Percentiles rank a stretch among this genome's conserved stretches.
phyloP scores from a whole-genome alignment of 2,329 filamentous ascomycete genomes.

The Sporothrix phasma region DNA sequence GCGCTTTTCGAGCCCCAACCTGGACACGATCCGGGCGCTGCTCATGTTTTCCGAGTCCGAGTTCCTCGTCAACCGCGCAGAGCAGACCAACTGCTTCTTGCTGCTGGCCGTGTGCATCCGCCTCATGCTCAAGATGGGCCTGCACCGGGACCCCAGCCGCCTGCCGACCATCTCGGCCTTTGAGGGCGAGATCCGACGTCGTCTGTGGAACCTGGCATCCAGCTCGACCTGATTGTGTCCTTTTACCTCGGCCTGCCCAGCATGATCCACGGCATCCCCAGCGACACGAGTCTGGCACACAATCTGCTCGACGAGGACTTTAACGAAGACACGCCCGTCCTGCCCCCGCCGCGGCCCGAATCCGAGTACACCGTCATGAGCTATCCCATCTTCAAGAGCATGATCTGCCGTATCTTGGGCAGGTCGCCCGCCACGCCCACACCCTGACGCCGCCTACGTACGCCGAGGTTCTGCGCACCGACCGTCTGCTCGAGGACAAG shows the following conservation, averaged over 20 bases:
- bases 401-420: slow-evolving; percentile 39
- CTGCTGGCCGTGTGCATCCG: slow-evolving; percentile 41
- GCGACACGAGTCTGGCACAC: slow-evolving; percentile 49
- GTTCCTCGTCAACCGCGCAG: slow-evolving; percentile 41
- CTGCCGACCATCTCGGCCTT: slow-evolving; percentile 41
- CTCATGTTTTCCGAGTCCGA: slow-evolving; percentile 44
- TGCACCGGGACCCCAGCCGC: slow-evolving; percentile 46
- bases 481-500: slow-evolving; percentile 34
- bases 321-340: slow-evolving; percentile 39
- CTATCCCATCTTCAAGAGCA: slow-evolving; percentile 44
- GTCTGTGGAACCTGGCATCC: slow-evolving; percentile 44
- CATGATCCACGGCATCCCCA: slow-evolving; percentile 54
- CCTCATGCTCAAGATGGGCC: slow-evolving; percentile 48
- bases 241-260: slow-evolving; percentile 59
- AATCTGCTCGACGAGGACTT: slow-evolving; percentile 60
- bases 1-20: slow-evolving; percentile 41
- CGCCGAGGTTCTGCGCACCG: slow-evolving; percentile 39
- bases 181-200: slow-evolving; percentile 44
- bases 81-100: slow-evolving; percentile 45
- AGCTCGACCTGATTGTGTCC: slow-evolving; percentile 54
- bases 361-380: slow-evolving; percentile 50
- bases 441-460: slow-evolving; percentile 38
- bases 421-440: slow-evolving; percentile 42
- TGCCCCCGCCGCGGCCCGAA: slow-evolving; percentile 48
- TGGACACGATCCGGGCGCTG: slow-evolving; percentile 40